Evolutionary conservation across 371 early-diverging fungal genomes (phyloP).

Genomic region (Mycotypha africana): DNA sequence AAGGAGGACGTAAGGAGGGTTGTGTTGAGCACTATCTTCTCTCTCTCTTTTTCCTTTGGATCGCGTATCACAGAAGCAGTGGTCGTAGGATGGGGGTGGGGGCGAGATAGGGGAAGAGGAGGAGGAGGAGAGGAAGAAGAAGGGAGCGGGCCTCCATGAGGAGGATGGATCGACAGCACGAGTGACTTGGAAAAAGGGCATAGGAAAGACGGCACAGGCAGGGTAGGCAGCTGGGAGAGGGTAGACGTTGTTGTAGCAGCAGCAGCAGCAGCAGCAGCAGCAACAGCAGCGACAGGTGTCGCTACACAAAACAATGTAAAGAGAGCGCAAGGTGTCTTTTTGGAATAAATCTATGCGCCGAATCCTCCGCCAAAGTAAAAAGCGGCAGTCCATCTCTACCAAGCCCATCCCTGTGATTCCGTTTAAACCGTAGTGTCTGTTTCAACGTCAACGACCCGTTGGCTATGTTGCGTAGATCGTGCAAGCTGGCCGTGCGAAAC

Average conservation of each 20-base stretch:
- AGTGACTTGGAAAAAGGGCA: too few species aligned
- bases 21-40: neutral
- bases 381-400: slow-evolving; percentile 7
- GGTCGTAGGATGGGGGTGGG: too few species aligned
- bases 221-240: too few species aligned
- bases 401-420: neutral
- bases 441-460: slow-evolving; percentile 21
- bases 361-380: slow-evolving; percentile 21
- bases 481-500: slow-evolving; percentile 1
- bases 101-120: neutral
- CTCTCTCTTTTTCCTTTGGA: too few species aligned
- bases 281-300: neutral
- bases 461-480: slow-evolving; percentile 7
- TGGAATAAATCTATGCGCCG: slow-evolving; percentile 18
- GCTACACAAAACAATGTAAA: slow-evolving; percentile 17
- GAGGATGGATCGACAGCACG: too few species aligned
- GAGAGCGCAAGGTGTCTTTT: neutral
- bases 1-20: neutral
- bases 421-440: slow-evolving; percentile 3
- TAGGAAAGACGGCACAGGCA: too few species aligned
- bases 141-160: too few species aligned
- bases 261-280: neutral
- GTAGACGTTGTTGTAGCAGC: neutral
- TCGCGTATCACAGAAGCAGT: too few species aligned
- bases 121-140: neutral